A percentile compares a stretch with the other conserved stretches of the same genome.
These are phyloP conservation scores for Euptelea pleiosperma DNA, from an alignment of 164 flowering plant species.

Conservation along the genomic window DNA sequence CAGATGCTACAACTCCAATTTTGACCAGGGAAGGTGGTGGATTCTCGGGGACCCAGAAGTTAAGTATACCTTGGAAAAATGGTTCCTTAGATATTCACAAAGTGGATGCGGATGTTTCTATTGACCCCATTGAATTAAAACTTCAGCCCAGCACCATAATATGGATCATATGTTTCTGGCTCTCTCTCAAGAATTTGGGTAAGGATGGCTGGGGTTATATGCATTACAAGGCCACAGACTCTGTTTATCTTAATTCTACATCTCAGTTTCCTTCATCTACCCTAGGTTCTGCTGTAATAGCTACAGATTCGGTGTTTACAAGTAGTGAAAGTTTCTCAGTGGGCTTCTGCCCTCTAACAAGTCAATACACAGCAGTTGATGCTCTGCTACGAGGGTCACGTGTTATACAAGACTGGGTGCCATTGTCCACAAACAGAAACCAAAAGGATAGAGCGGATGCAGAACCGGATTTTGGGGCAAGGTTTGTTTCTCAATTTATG, in stretches of 20 bases:
- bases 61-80: constrained; percentile 91
- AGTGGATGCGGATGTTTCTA: constrained; percentile 65
- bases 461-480: constrained; percentile 76
- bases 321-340: constrained; percentile 20
- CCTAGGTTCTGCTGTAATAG: constrained; percentile 25
- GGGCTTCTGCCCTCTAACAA: constrained; percentile 21
- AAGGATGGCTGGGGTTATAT: constrained; percentile 19
- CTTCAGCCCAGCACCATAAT: constrained; percentile 64
- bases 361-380: constrained; percentile 30
- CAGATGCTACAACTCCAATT: constrained; percentile 41
- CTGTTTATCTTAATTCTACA: constrained; percentile 30
- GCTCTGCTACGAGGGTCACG: constrained; percentile 50
- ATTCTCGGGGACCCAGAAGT: constrained; percentile 66
- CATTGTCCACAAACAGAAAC: constrained; percentile 28
- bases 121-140: constrained; percentile 64
- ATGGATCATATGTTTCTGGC: constrained; percentile 59
- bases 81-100: constrained; percentile 75
- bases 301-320: constrained; percentile 22
- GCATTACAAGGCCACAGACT: constrained; percentile 26
- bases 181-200: constrained; percentile 30
- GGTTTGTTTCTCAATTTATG: constrained; percentile 43
- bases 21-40: constrained; percentile 71
- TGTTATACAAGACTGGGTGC: constrained; percentile 87
- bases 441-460: constrained; percentile 31
- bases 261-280: constrained; percentile 37